Percentiles rank a stretch among this genome's conserved stretches.
phyloP scores from a whole-genome alignment of 805 yeast species.

The Torulaspora delbrueckii region DNA sequence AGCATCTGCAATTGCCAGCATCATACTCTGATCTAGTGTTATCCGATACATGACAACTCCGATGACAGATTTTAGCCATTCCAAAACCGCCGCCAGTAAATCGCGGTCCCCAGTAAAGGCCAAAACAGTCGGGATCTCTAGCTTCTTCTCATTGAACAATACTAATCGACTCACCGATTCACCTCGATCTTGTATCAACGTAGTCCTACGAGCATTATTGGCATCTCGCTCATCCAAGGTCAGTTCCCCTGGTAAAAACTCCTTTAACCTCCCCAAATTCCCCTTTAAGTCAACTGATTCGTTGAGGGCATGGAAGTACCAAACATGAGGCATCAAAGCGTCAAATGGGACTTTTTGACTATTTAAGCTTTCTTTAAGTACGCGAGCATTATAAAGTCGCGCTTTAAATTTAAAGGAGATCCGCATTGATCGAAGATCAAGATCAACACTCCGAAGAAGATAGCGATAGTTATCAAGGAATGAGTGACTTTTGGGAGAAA shows the following conservation, averaged over 20 bases:
- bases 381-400: neutral
- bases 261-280: neutral
- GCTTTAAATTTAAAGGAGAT: conserved; percentile 1
- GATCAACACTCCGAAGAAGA: conserved; percentile 1
- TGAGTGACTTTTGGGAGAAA: conserved; percentile 40
- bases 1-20: conserved; percentile 27
- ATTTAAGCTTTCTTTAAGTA: neutral
- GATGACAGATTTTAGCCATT: conserved; percentile 29
- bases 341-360: neutral
- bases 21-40: conserved; percentile 21
- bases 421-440: neutral
- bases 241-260: conserved; percentile 1
- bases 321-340: conserved; percentile 9
- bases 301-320: conserved; percentile 11
- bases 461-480: conserved; percentile 4
- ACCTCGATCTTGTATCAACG: conserved; percentile 8
- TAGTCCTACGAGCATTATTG: conserved; percentile 5
- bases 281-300: conserved; percentile 3
- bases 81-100: conserved; percentile 11
- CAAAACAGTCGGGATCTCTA: conserved; percentile 16
- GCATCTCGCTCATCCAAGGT: neutral
- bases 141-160: conserved; percentile 12
- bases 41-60: conserved; percentile 28
- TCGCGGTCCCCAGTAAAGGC: conserved; percentile 14
- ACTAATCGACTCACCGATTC: conserved; percentile 7